Conservation (phyloP, 2,329 filamentous ascomycete species). For the Aspergillus neoniger region DNA sequence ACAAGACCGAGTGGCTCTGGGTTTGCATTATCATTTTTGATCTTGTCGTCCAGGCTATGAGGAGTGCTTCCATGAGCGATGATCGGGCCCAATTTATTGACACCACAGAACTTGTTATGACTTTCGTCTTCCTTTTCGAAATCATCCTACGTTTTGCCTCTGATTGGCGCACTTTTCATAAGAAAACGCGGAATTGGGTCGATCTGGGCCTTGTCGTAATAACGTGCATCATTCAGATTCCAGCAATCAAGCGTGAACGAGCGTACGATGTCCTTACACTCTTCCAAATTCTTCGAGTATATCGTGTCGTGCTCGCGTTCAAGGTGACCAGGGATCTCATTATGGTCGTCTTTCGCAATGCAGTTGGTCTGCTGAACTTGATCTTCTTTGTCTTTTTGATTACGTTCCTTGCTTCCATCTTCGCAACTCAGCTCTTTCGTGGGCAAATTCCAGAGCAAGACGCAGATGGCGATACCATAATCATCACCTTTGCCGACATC, state of each 20-base stretch:
- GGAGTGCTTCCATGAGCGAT: constrained; percentile 73
- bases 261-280: constrained; percentile 85
- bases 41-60: constrained; percentile 74
- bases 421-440: constrained; percentile 89
- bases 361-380: constrained; percentile 86
- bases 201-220: constrained; percentile 79
- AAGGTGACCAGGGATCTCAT: constrained; percentile 86
- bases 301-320: constrained; percentile 87
- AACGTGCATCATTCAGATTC: constrained; percentile 83
- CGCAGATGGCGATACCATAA: constrained; percentile 61
- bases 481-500: constrained; percentile 82
- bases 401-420: constrained; percentile 89
- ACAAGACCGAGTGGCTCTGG: constrained; percentile 76
- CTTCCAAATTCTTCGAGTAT: constrained; percentile 90
- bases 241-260: constrained; percentile 70
- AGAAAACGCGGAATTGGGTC: constrained; percentile 71
- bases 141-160: constrained; percentile 76
- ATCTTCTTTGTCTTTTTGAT: constrained; percentile 96
- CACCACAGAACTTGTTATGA: constrained; percentile 72
- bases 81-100: constrained; percentile 66
- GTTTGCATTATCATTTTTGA: constrained; percentile 76
- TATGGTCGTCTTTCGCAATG: constrained; percentile 82
- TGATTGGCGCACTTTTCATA: constrained; percentile 80
- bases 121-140: constrained; percentile 75
- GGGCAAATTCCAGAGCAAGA: constrained; percentile 74